Conservation (phyloP, 805 yeast genomes). For the Pichia ethanolica region DNA sequence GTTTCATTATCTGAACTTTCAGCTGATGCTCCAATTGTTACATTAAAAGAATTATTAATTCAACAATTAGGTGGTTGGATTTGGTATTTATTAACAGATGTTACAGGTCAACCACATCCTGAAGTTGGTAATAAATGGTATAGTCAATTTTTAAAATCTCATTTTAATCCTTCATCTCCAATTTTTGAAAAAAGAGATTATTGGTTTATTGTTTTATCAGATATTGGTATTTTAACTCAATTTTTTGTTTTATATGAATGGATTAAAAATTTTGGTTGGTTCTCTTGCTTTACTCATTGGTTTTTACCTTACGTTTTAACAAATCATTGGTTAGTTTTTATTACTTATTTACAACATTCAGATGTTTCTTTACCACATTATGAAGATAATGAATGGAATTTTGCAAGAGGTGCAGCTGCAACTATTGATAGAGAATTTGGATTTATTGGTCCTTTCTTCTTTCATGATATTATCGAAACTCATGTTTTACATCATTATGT, state of each 20-base stretch:
- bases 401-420: constrained; percentile 86
- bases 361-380: constrained; percentile 78
- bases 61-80: constrained; percentile 82
- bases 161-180: constrained; percentile 68
- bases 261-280: constrained; percentile 55
- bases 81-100: constrained; percentile 57
- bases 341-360: constrained; percentile 79
- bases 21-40: constrained; percentile 68
- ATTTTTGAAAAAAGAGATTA: constrained; percentile 67
- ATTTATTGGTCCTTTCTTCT: constrained; percentile 65
- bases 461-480: constrained; percentile 88
- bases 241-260: constrained; percentile 48
- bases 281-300: constrained; percentile 61
- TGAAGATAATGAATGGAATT: constrained; percentile 68
- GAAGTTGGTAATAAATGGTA: constrained; percentile 22
- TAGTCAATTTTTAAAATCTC: constrained; percentile 46
- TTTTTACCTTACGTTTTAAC: constrained; percentile 70
- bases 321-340: constrained; percentile 86
- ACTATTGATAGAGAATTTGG: constrained; percentile 83
- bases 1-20: constrained; percentile 43
- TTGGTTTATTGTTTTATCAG: constrained; percentile 64
- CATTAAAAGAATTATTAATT: constrained; percentile 45
- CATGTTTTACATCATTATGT: constrained; percentile 83
- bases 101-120: constrained; percentile 64
- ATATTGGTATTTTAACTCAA: constrained; percentile 59